Evolutionary conservation across 2,329 filamentous ascomycete genomes (phyloP), one percentile per base, ranked within the genome.

Genomic region (Fusarium citri): DNA sequence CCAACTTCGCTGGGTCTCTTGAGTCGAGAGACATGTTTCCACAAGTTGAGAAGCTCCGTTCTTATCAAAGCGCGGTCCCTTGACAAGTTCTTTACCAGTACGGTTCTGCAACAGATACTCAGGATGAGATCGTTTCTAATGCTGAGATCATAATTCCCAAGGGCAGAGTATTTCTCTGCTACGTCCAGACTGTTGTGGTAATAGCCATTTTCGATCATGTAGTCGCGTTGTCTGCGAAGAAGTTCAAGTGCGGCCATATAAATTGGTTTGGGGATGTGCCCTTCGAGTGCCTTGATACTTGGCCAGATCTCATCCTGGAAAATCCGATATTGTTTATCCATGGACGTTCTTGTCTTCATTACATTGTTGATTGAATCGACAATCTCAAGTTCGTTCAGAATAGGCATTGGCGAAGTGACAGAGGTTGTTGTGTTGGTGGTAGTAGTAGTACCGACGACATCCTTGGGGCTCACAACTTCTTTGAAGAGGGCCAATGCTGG

Each of bases 21-120:
- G 41, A 81, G 66, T 53, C 79, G 77, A 3, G 80, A 80, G 16
- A 81, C 61, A 58, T 80, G 78, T 68, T 77, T 76, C 80, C 80
- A 82, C 55, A 81, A 59, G 15, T 73, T 72, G 30, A 80, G 41
- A 7, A 81, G 70, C 63, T 81, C 78, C 1, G 72, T 55, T 42
- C 77, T 49, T 20, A 78, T 23, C 45, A 31, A 51, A 3, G 50
- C 60, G 25, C 76, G 73, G 8, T 66, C 42, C 15, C 46, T 28
- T 9, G 56, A 56, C 6, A 61, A 31, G 28, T 72, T 61, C 41
- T 71, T 68, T 6, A 42, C n/a, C n/a, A 59, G 55, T n/a, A 66
- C 34, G 45, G 76, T 49, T 11, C 34, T 59, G 28, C 72, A 71
- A 62, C 79, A 81, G 28, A 81, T 64, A 46, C 71, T 80, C 46